phyloP scores from a whole-genome alignment of 768 basidiomycete species.

The Coprinopsis strossmayeri region DNA sequence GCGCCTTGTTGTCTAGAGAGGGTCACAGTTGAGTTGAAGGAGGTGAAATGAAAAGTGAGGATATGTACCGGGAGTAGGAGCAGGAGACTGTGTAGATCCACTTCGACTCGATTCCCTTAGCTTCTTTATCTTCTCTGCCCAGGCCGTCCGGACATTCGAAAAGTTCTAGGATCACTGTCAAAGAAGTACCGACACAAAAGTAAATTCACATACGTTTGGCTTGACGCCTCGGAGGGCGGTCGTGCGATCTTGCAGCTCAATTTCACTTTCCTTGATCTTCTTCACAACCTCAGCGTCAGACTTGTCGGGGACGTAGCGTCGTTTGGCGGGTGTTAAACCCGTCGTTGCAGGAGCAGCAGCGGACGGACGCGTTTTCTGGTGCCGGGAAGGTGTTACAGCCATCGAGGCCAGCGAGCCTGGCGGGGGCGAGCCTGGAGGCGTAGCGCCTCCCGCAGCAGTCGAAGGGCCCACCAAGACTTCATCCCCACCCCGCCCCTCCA shows the following conservation, averaged over 20 bases:
- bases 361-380: no score
- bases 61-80: slow-evolving; percentile 18
- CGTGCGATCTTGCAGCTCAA: slow-evolving; percentile 79
- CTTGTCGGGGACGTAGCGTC: slow-evolving; percentile 71
- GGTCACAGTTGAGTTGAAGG: not conserved
- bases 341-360: no score
- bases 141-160: slow-evolving; percentile 54
- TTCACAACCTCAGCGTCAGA: slow-evolving; percentile 84
- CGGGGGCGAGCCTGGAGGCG: slow-evolving; percentile 50
- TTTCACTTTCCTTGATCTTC: slow-evolving; percentile 66
- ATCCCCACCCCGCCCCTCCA: slow-evolving; percentile 42
- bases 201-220: slow-evolving; percentile 59
- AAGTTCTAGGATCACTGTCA: slow-evolving; percentile 62
- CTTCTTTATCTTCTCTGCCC: slow-evolving; percentile 74
- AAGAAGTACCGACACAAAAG: not conserved
- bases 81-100: slow-evolving; percentile 31
- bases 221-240: slow-evolving; percentile 81
- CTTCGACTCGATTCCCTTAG: slow-evolving; percentile 60
- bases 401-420: slow-evolving; percentile 23
- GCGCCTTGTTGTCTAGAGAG: slow-evolving; percentile 43
- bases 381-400: no score
- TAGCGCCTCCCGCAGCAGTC: slow-evolving; percentile 23
- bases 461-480: slow-evolving; percentile 6
- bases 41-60: not conserved
- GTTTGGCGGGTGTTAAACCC: slow-evolving; percentile 51